Evolutionary conservation across 2,329 filamentous ascomycete species (phyloP), one percentile per base, ranked within the genome.

Genomic region (Neurospora crassa): DNA sequence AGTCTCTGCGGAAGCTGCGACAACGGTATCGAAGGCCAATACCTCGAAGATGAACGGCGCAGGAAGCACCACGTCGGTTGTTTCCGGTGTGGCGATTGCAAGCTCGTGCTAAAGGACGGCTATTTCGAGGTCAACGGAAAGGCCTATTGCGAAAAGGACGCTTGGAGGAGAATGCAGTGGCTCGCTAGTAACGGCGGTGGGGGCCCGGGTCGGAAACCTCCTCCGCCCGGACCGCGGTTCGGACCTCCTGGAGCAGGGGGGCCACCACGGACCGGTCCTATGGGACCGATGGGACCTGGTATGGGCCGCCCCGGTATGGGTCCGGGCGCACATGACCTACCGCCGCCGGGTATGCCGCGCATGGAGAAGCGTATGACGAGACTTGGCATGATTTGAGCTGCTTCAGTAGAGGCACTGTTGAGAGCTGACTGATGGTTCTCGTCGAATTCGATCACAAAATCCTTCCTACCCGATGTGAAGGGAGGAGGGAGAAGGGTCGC

Each of bases 21-120:
- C 74, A 84, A 85, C 12, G 96, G 96, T 16, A 98, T 99, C 75
- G 96, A 99, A 80, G 96, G 96, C 0, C 91, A 94, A 76, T 99
- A 97, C 77, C 85, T 97, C 45, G 94, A 97, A 79, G 96, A 96
- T 40, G 92, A 93, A 76, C 81, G 84, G 47, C 83, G 86, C 42
- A 86, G 89, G 76, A 97, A 97, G 79, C 96, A 94, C 80, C 96
- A 99, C 79, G 89, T 93, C 0, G 85, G 88, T 8, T 99, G 96
- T 81, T 93, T 99, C 82, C 90, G 89, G 68, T 98, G 96, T 79
- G 86, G 87, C 67, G 91, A 93, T 75, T 98, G 95, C 78, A 88
- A 89, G 41, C 82, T 88, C 67, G 88, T 91, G 2, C 84, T 98
- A 14, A 87, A 88, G 24, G 91, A 95, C 67, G 95, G 96, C 73